phyloP scores from a whole-genome alignment of 495 filamentous ascomycete species.

The Neurospora sp. region DNA sequence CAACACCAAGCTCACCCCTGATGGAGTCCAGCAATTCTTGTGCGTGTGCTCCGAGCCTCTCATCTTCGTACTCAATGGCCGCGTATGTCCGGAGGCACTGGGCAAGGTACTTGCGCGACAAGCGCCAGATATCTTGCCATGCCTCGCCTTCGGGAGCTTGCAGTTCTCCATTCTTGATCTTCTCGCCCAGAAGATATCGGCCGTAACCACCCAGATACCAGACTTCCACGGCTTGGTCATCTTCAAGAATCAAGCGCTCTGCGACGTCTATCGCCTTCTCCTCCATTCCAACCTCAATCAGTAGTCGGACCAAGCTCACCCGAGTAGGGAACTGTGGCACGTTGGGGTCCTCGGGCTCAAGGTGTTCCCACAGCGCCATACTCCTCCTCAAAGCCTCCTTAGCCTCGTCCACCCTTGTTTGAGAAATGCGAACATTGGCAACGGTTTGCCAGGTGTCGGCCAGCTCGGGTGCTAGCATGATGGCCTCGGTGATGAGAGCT shows the following conservation, averaged over 20 bases:
- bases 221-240: slow-evolving; percentile 86
- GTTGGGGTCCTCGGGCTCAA: slow-evolving; percentile 50
- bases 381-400: slow-evolving; percentile 64
- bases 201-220: slow-evolving; percentile 98
- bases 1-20: slow-evolving; percentile 44
- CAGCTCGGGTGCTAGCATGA: slow-evolving; percentile 59
- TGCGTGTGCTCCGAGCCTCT: slow-evolving; percentile 55
- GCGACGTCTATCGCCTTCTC: slow-evolving; percentile 76
- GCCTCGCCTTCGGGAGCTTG: slow-evolving; percentile 26
- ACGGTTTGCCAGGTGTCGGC: slow-evolving; percentile 87
- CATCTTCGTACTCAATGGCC: slow-evolving; percentile 61
- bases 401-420: slow-evolving; percentile 66
- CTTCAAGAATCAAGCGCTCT: slow-evolving; percentile 71
- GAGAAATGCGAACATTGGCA: slow-evolving; percentile 86
- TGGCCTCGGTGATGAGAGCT: slow-evolving; percentile 72
- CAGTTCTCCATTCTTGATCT: slow-evolving; percentile 34
- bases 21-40: slow-evolving; percentile 48
- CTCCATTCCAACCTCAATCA: slow-evolving; percentile 85
- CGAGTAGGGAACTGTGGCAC: slow-evolving; percentile 77
- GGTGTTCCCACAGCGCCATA: slow-evolving; percentile 66
- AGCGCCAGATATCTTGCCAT: slow-evolving; percentile 41
- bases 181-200: slow-evolving; percentile 66
- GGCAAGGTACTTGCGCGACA: slow-evolving; percentile 51
- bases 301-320: slow-evolving; percentile 70
- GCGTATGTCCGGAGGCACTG: slow-evolving; percentile 50